Conservation (phyloP, 305 asterid species). For the Solanum hybrid region DNA sequence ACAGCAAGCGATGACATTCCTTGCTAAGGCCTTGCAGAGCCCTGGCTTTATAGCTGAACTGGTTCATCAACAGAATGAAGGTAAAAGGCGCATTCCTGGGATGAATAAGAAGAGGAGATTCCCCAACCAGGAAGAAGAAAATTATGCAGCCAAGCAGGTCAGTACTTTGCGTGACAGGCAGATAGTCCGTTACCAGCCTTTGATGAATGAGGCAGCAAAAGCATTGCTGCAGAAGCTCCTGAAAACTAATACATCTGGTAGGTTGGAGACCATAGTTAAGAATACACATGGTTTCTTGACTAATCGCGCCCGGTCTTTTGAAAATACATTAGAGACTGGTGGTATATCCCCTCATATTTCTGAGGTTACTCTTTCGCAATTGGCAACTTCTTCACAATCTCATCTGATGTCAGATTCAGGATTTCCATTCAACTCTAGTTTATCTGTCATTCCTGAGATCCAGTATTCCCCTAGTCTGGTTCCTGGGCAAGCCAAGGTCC, state of each 20-base stretch:
- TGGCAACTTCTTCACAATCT: slow-evolving; percentile 19
- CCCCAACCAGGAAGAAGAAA: slow-evolving; percentile 55
- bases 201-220: slow-evolving; percentile 77
- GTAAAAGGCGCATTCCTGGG: slow-evolving; percentile 39
- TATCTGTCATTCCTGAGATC: slow-evolving; percentile 23
- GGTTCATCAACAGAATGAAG: slow-evolving; percentile 41
- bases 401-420: slow-evolving; percentile 9
- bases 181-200: slow-evolving; percentile 56
- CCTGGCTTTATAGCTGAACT: slow-evolving; percentile 59
- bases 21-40: slow-evolving; percentile 69
- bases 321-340: slow-evolving; percentile 31
- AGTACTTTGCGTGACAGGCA: slow-evolving; percentile 45
- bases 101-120: slow-evolving; percentile 68
- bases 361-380: slow-evolving; percentile 52
- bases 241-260: slow-evolving; percentile 41
- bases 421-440: slow-evolving; percentile 11
- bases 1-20: slow-evolving; percentile 64
- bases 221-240: slow-evolving; percentile 55
- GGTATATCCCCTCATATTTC: slow-evolving; percentile 36
- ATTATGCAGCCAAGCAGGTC: slow-evolving; percentile 25
- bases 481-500: slow-evolving; percentile 12
- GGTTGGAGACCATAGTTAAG: slow-evolving; percentile 38
- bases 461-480: slow-evolving; percentile 26
- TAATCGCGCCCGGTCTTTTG: slow-evolving; percentile 30
- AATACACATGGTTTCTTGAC: slow-evolving; percentile 42